phyloP scores from a whole-genome alignment of 2,329 filamentous ascomycete genomes.

The Tolypocladium sp. region DNA sequence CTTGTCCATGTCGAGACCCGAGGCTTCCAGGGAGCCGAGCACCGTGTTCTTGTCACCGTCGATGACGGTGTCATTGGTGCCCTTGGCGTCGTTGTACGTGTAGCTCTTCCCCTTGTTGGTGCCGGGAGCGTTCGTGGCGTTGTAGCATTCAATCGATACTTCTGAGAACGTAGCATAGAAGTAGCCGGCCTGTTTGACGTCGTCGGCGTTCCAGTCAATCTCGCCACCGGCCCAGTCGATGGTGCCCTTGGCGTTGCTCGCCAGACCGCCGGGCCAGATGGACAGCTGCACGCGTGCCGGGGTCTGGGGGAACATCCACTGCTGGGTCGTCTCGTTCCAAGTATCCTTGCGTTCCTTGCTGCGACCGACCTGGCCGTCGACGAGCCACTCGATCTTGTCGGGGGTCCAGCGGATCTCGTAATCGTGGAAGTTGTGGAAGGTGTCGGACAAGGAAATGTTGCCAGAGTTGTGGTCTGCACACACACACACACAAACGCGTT shows the following conservation, averaged over 20 bases:
- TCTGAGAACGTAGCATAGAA: slow-evolving; percentile 76
- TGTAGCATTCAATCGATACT: slow-evolving; percentile 79
- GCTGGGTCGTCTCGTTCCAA: slow-evolving; percentile 74
- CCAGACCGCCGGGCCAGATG: slow-evolving; percentile 85
- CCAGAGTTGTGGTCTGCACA: slow-evolving; percentile 61
- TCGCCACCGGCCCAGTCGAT: slow-evolving; percentile 84
- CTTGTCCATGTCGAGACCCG: slow-evolving; percentile 63
- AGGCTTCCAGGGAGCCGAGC: slow-evolving; percentile 71
- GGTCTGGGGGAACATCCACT: slow-evolving; percentile 84
- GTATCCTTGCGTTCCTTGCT: slow-evolving; percentile 68
- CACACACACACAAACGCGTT: background rate
- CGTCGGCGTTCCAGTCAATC: slow-evolving; percentile 71
- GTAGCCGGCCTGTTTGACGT: slow-evolving; percentile 78
- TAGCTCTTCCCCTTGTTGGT: slow-evolving; percentile 64
- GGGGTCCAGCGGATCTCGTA: slow-evolving; percentile 93
- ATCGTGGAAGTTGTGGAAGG: slow-evolving; percentile 70
- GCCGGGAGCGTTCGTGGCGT: slow-evolving; percentile 52
- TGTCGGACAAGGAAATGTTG: slow-evolving; percentile 63
- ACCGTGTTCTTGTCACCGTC: slow-evolving; percentile 68
- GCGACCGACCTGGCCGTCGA: slow-evolving; percentile 73
- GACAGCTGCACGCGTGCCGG: slow-evolving; percentile 87
- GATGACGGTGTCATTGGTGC: slow-evolving; percentile 67
- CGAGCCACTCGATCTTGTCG: slow-evolving; percentile 74
- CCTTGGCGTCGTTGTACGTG: slow-evolving; percentile 56
- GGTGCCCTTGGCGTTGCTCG: slow-evolving; percentile 72